Evolutionary conservation across 2,329 filamentous ascomycete genomes (phyloP).

Genomic region (Tympanopsis confertula): DNA sequence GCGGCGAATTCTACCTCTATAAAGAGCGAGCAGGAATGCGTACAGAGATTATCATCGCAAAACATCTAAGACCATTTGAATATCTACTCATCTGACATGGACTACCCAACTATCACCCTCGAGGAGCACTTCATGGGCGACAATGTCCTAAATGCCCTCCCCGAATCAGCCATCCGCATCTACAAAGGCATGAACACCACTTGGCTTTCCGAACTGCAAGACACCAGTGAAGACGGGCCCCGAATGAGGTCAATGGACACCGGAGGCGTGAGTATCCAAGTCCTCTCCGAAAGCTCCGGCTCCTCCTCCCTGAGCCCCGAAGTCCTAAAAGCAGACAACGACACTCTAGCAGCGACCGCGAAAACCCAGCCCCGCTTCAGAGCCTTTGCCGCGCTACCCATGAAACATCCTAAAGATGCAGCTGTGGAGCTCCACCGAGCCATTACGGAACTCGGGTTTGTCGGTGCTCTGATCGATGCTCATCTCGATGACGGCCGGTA

Average conservation of each 20-base stretch:
- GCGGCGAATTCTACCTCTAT: too few species aligned
- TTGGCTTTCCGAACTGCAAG: conserved; percentile 9
- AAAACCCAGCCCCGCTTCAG: conserved; percentile 7
- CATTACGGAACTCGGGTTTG: conserved; percentile 28
- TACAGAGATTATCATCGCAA: too few species aligned
- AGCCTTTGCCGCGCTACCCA: conserved; percentile 17
- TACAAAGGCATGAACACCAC: conserved; percentile 7
- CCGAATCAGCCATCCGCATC: too few species aligned
- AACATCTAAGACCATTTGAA: too few species aligned
- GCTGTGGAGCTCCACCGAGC: conserved; percentile 26
- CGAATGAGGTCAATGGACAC: too few species aligned
- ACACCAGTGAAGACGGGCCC: too few species aligned
- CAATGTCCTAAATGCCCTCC: conserved; percentile 5
- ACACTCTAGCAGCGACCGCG: conserved; percentile 10
- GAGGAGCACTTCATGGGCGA: conserved; percentile 25
- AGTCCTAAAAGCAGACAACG: conserved; percentile 8
- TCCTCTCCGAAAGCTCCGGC: conserved; percentile 9
- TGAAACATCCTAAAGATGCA: conserved; percentile 20
- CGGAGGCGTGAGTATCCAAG: too few species aligned
- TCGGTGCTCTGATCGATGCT: conserved; percentile 33
- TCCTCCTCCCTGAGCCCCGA: conserved; percentile 10
- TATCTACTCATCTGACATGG: too few species aligned
- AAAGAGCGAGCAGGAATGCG: too few species aligned
- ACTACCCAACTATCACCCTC: conserved; percentile 25
- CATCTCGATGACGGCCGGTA: conserved; percentile 23